Evolutionary conservation across 768 basidiomycete species (phyloP).

Genomic region (Leccinum longicurvipes): DNA sequence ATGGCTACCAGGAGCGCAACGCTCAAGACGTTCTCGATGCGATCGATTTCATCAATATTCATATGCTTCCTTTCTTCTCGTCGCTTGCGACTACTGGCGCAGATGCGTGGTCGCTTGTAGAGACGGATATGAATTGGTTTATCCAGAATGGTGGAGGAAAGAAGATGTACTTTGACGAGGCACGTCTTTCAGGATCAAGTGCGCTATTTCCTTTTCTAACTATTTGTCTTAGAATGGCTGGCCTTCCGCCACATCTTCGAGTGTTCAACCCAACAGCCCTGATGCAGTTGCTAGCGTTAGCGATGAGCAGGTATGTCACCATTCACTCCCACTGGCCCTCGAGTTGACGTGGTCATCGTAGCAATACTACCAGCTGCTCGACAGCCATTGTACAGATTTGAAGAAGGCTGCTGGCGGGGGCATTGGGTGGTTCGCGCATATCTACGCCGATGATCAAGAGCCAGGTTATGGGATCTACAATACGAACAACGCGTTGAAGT

Average conservation of each 20-base stretch:
- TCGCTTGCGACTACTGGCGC: conserved; percentile 37
- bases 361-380: conserved; percentile 62
- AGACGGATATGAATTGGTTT: conserved; percentile 64
- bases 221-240: conserved; percentile 60
- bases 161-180: conserved; percentile 76
- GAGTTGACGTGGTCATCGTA: conserved; percentile 1
- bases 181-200: conserved; percentile 20
- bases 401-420: conserved; percentile 59
- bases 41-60: conserved; percentile 61
- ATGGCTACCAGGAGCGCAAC: conserved; percentile 50
- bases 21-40: conserved; percentile 54
- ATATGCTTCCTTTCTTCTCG: conserved; percentile 70
- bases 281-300: conserved; percentile 55
- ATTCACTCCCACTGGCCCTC: neutral
- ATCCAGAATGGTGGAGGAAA: conserved; percentile 59
- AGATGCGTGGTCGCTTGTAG: conserved; percentile 60
- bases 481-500: conserved; percentile 48
- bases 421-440: conserved; percentile 80
- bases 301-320: conserved; percentile 54
- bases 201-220: neutral
- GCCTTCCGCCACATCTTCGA: conserved; percentile 61
- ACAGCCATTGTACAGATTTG: conserved; percentile 59
- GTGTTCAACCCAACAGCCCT: conserved; percentile 65
- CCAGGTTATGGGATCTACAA: conserved; percentile 73
- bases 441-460: conserved; percentile 63